A percentile compares a stretch with the other conserved stretches of the same genome.
phyloP scores from a whole-genome alignment of 129 eudicot genomes.

The Escallonia rubra region DNA sequence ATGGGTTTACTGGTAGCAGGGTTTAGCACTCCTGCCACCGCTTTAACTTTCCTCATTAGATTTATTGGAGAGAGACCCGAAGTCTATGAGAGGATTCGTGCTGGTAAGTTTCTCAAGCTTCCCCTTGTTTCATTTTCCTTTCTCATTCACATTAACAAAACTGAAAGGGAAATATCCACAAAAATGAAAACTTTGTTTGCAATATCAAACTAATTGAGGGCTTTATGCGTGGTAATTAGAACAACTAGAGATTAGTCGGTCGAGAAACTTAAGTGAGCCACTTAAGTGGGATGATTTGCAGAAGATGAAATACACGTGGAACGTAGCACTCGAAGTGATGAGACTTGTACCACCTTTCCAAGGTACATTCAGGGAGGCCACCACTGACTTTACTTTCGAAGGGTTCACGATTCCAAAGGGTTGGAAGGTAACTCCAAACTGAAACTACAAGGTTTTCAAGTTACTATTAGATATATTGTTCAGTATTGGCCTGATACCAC shows the following conservation, averaged over 20 bases:
- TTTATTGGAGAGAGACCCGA: not conserved
- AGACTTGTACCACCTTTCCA: slow-evolving; percentile 4
- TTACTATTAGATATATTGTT: no score
- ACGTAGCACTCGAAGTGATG: slow-evolving; percentile 7
- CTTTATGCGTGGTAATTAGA: not conserved
- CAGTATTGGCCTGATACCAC: not conserved
- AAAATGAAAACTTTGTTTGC: no score
- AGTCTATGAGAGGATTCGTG: not conserved
- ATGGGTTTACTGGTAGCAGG: not conserved
- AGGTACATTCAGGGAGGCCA: slow-evolving; percentile 9
- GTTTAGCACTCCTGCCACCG: not conserved
- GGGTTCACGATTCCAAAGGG: slow-evolving; percentile 25
- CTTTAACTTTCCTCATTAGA: not conserved
- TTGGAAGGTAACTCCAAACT: slow-evolving; percentile 18
- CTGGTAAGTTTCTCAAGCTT: not conserved
- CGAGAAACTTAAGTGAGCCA: not conserved
- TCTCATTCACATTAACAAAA: no score
- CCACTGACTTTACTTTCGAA: slow-evolving; percentile 11
- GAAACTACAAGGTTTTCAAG: not conserved
- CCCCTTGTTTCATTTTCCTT: no score
- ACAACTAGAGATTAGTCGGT: not conserved
- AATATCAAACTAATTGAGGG: no score
- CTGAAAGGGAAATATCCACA: no score
- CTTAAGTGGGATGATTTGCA: slow-evolving; percentile 9
- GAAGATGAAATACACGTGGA: slow-evolving; percentile 26